Base-by-base conservation (phyloP, 1,139 yeast species). In the Nakaseomyces delphensis region DNA sequence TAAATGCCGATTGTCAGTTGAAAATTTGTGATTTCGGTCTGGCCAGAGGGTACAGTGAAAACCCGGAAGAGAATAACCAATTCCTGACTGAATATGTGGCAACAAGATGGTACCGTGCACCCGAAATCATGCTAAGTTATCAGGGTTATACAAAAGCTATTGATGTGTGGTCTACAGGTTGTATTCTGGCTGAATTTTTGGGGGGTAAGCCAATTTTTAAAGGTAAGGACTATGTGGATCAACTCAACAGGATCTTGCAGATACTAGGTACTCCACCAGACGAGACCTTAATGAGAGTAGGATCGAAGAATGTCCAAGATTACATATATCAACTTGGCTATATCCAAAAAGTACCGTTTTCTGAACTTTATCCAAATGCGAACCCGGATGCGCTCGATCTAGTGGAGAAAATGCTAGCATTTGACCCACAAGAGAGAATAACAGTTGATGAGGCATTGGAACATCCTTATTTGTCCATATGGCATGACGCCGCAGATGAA, bases 401-500 rank as follows among this genome's bases (percentile, higher is more conserved):
- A 50, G 70, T 91, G 49, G 84, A 80, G 47, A 75, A 70, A 53
- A 82, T 91, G 93, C 72, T 91, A 36, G 79, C 94, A 10, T 73
- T 91, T 47, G 96, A 91, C 59, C 97, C 98, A 0, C 74, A 74
- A 40, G 76, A 80, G 55, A 73, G 98, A 62, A 86, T 91, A 40
- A 77, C 93, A 0, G 97, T 89, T 2, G 87, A 83, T 44, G 83
- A 85, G 43, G 97, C 97, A 0, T 71, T 91, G 46, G 76, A 77
- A 48, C 98, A 91, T 63, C 95, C 95, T 6, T 91, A 91, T 59
- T 69, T 91, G 45, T 70, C 80, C 43, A 82, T 91, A 28, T 91
- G 98, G 98, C 97, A 89, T 61, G 98, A 91, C 58, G 95, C 96
- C 3, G 76, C 78, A 24, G 98, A 91, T 60, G 98, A 91, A 63